phyloP scores from a whole-genome alignment of 2,329 filamentous ascomycete genomes.

The Incumbomyces delicatus region DNA sequence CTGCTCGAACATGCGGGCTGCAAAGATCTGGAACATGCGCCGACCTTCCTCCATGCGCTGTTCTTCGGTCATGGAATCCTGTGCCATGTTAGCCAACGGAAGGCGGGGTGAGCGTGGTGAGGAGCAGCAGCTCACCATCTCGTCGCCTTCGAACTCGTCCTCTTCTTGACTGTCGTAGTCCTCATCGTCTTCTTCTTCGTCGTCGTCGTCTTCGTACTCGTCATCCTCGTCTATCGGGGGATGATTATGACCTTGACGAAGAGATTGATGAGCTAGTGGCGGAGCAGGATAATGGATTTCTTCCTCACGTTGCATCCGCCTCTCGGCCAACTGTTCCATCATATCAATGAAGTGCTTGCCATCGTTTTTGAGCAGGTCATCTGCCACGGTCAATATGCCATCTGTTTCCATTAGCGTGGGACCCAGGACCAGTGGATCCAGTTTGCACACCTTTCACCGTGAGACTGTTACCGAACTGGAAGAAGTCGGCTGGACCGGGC shows the following conservation, averaged over 20 bases:
- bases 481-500: slow-evolving; percentile 71
- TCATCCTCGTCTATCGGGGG: slow-evolving; percentile 65
- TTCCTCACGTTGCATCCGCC: slow-evolving; percentile 92
- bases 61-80: slow-evolving; percentile 96
- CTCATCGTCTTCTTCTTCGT: slow-evolving; percentile 67
- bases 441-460: slow-evolving; percentile 66
- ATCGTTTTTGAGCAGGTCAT: slow-evolving; percentile 97
- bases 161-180: slow-evolving; percentile 54
- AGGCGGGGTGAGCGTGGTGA: slow-evolving; percentile 6
- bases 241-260: slow-evolving; percentile 65
- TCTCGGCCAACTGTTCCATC: slow-evolving; percentile 98
- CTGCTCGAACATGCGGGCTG: slow-evolving; percentile 98
- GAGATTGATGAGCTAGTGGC: slow-evolving; percentile 45
- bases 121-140: slow-evolving; percentile 41
- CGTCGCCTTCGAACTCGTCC: slow-evolving; percentile 56
- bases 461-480: slow-evolving; percentile 94
- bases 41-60: slow-evolving; percentile 98
- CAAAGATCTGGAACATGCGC: slow-evolving; percentile 99
- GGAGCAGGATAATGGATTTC: slow-evolving; percentile 64
- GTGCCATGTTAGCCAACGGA: slow-evolving; percentile 30
- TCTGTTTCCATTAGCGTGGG: slow-evolving; percentile 39
- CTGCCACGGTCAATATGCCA: slow-evolving; percentile 95
- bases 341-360: slow-evolving; percentile 99
- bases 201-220: slow-evolving; percentile 42
- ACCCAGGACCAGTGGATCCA: slow-evolving; percentile 6